Base-by-base conservation (phyloP, 2,329 filamentous ascomycete species). In the Rhynchosporium secalis region DNA sequence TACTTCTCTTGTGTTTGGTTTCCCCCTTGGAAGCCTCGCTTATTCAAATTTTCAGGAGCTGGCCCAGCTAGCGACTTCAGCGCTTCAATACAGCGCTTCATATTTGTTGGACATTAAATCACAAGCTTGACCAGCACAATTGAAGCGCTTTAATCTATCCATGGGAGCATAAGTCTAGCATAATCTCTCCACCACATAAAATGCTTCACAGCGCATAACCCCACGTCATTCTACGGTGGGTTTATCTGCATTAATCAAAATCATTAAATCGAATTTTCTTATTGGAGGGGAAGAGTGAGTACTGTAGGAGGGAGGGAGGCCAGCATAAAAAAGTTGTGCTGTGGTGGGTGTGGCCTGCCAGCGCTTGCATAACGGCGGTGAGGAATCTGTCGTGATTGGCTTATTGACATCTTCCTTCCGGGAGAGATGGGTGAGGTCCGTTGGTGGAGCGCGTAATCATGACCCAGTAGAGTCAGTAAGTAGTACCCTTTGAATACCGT, bases 361-460 rank as follows among this genome's bases (percentile, higher is more conserved):
- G 59, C 58, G 58, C 58, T 57, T 65, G 65, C 63, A 65, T 63
- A 65, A 63, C 61, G 61, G 63, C 63, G 65, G 65, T 65, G 63
- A 65, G 55, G 48, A 46, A 33, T 7, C 29, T 28, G 40, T 15
- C 4, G 40, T 56, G 43, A 56, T 45, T 56, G 38, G 43, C 31
- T 6, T 5, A 36, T 31, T 13, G 33, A 40, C 33, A 20, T 33
- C n/a, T 26, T 12, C 45, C 28, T 33, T 20, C 31, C n/a, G 9
- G 26, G 10, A 26, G 9, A 51, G n/a, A n/a, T 10, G 26, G 40
- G 54, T 26, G 28, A 38, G 43, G 43, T 26, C n/a, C 26, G 38
- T 28, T 9, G 20, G 20, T 46, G 54, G 38, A 46, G 54, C 43
- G 54, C 29, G 38, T 56, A 56, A 29, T 36, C 6, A 36, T 36